Evolutionary conservation across 208 protist genomes (phyloP).

Genomic region (Leishmania mexicana): DNA sequence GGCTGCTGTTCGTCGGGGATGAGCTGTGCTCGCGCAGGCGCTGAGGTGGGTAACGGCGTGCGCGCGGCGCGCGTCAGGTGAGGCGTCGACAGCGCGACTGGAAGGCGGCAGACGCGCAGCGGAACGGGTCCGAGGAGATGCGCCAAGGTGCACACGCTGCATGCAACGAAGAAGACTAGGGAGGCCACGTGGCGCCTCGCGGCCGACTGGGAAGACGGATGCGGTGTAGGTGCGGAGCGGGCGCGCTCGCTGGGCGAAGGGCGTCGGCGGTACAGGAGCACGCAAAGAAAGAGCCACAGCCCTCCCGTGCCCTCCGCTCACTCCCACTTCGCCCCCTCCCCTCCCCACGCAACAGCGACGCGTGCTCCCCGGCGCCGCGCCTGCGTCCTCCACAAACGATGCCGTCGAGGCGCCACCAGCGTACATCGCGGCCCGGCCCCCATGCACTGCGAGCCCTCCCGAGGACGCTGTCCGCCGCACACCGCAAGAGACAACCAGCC

Average conservation of each 20-base stretch:
- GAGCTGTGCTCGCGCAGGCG: background rate
- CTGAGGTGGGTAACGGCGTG: background rate
- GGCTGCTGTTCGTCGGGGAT: background rate
- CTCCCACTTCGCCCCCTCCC: background rate
- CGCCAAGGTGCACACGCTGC: background rate
- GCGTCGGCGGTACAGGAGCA: background rate
- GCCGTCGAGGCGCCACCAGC: no score
- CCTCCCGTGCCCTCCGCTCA: background rate
- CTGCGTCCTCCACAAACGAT: background rate
- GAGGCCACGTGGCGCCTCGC: background rate
- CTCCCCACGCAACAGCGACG: background rate
- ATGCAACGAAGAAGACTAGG: background rate
- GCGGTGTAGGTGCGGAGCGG: background rate
- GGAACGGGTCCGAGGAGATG: background rate
- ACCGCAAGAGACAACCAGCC: background rate
- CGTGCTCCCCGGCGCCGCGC: background rate
- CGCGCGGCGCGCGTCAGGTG: background rate
- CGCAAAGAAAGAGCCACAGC: background rate
- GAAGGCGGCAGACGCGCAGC: background rate
- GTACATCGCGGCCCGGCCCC: background rate
- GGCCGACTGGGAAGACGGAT: background rate
- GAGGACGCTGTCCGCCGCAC: background rate
- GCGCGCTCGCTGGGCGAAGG: background rate
- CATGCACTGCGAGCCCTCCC: background rate
- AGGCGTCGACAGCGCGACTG: background rate